Conservation (phyloP, 129 eudicot species). For the Centaurea solstitialis region DNA sequence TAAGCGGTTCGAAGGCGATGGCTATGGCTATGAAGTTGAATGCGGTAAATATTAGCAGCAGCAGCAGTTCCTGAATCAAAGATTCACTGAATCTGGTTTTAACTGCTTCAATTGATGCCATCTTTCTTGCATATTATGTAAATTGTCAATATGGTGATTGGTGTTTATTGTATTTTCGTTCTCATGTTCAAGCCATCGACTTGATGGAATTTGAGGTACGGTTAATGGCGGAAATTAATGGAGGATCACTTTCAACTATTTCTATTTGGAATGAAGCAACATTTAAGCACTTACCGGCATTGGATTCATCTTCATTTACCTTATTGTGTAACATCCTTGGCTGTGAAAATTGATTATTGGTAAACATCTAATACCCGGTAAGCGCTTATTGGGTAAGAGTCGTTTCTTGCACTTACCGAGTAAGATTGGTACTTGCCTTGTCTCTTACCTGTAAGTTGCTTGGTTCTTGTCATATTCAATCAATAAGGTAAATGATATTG, state of each 20-base stretch:
- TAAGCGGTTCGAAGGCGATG: constrained; percentile 1
- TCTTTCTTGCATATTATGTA: constrained; percentile 18
- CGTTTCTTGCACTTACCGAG: too few relatives aligned
- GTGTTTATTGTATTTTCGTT: constrained; percentile 11
- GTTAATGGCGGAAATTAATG: neutral
- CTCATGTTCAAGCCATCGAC: neutral
- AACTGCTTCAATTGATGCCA: constrained; percentile 24
- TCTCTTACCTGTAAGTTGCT: too few relatives aligned
- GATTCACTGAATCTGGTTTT: constrained; percentile 8
- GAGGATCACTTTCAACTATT: neutral
- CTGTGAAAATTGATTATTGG: too few relatives aligned
- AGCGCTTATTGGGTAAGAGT: too few relatives aligned
- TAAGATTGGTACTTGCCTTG: too few relatives aligned
- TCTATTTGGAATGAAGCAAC: neutral
- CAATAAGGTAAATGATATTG: too few relatives aligned
- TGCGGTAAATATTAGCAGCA: constrained; percentile 12
- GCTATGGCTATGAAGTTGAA: constrained; percentile 11
- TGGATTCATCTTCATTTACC: too few relatives aligned
- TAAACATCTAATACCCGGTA: too few relatives aligned
- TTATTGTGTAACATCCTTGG: too few relatives aligned
- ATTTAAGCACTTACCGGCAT: too few relatives aligned
- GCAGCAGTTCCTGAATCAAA: neutral
- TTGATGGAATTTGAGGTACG: neutral
- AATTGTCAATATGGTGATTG: constrained; percentile 33
- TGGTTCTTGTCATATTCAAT: too few relatives aligned